Evolutionary conservation across 2,329 filamentous ascomycete species (phyloP), one percentile per base, ranked within the genome.

Genomic region (Pseudogymnoascus destructans): DNA sequence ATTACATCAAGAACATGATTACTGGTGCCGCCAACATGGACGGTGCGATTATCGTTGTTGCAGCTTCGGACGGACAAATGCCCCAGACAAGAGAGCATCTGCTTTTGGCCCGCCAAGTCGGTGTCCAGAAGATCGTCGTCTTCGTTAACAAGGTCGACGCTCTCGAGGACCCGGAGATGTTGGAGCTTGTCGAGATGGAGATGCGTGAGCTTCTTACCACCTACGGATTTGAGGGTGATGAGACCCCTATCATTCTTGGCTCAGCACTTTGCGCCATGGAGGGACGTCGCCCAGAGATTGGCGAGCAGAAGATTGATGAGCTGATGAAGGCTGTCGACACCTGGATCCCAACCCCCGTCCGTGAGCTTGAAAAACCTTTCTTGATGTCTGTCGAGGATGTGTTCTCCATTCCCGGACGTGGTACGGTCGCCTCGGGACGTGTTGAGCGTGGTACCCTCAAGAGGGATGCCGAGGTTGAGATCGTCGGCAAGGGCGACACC

Each of bases 1-100:
- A 98, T 89, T 98, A 98, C 81, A 97, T 98, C 80, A 98, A 98
- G 84, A 98, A 98, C 86, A 98, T 98, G 93, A 98, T 98, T 74
- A 98, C 93, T 66, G 93, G 93, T 84, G 91, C 93, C 63, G 92
- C 95, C 69, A 95, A 90, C 80, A 98, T 98, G 93, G 93, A 98
- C 69, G 93, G 93, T 69, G 92, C 93, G 69, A 92, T 98, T 72
- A 96, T 98, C 69, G 93, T 98, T 66, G 95, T 98, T 68, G 95
- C 95, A 67, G 93, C 93, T 66, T 95, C 90, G 35, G 93, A 98
- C 72, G 93, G 93, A 72, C 95, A 98, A 79, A 98, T 98, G 93
- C 93, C 93, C 69, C 95, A 98, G 82, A 98, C 93, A 65, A 84
- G 93, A 75, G 93, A 98, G 79, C 93, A 98, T 79, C 80, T 98